These are phyloP conservation scores for Podospora didyma DNA, from an alignment of 495 filamentous ascomycete species.

Conservation along the genomic window DNA sequence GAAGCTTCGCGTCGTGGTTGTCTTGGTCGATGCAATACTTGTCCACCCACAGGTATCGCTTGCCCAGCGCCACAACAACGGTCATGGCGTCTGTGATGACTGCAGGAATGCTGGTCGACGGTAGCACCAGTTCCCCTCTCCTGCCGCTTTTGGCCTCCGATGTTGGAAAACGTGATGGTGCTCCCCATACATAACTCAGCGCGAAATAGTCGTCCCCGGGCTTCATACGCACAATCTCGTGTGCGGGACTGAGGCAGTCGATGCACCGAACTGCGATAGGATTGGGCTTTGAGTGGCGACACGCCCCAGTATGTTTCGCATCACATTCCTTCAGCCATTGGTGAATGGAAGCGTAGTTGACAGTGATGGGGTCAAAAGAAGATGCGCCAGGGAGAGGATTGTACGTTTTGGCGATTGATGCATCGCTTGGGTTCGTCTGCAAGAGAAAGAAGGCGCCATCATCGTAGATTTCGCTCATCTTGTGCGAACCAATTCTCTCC, in stretches of 20 bases:
- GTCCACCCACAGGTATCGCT: conserved; percentile 23
- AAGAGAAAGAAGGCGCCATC: background rate
- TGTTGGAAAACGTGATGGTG: background rate
- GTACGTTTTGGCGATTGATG: background rate
- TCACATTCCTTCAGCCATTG: background rate
- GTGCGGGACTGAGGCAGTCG: background rate
- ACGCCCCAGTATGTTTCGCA: background rate
- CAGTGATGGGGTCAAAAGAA: background rate
- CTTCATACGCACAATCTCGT: background rate
- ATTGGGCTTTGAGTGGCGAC: background rate
- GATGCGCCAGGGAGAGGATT: too few relatives aligned
- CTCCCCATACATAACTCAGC: conserved; percentile 22
- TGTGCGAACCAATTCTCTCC: background rate
- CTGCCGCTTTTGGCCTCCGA: background rate
- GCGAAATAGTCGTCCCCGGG: conserved; percentile 8
- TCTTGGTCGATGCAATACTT: conserved; percentile 10
- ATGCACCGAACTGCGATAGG: background rate
- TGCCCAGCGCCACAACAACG: conserved; percentile 7
- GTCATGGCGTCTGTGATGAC: conserved; percentile 25
- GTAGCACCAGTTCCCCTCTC: conserved; percentile 3
- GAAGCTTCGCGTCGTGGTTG: background rate
- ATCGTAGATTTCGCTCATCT: background rate
- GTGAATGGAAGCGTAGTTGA: background rate
- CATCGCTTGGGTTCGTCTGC: background rate
- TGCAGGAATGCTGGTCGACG: background rate